Conservation (phyloP, 1,284 basidiomycete genomes). For the Tetrapyrgos nigripes region DNA sequence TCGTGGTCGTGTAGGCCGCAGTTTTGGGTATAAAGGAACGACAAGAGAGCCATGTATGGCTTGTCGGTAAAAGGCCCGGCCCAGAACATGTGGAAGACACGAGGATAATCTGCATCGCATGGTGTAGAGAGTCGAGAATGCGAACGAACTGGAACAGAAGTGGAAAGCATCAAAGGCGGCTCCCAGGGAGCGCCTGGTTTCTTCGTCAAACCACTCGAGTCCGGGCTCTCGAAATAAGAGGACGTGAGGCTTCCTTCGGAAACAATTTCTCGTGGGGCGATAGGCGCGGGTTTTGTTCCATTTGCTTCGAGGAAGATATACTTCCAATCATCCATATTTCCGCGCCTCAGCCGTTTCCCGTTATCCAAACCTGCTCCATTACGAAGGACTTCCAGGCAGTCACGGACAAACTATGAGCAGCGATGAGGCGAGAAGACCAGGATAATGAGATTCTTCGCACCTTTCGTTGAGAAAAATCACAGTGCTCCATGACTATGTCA, state of each 20-base stretch:
- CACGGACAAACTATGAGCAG: constrained; percentile 74
- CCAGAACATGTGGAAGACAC: constrained; percentile 89
- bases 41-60: constrained; percentile 80
- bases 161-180: constrained; percentile 47
- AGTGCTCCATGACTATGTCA: constrained; percentile 88
- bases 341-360: constrained; percentile 63
- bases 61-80: constrained; percentile 86
- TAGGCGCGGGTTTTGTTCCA: constrained; percentile 26
- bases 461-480: constrained; percentile 85
- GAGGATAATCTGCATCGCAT: constrained; percentile 75
- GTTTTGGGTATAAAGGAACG: constrained; percentile 85
- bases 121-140: constrained; percentile 60
- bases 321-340: constrained; percentile 67
- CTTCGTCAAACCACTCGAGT: constrained; percentile 40
- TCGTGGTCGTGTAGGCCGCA: constrained; percentile 66
- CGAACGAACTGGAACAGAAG: constrained; percentile 52
- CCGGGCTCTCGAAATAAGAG: constrained; percentile 18
- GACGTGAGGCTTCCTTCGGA: constrained; percentile 10
- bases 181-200: constrained; percentile 51
- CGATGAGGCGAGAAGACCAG: constrained; percentile 6
- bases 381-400: constrained; percentile 80
- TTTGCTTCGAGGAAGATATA: constrained; percentile 72
- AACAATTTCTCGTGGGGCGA: constrained; percentile 8
- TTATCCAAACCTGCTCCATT: constrained; percentile 77
- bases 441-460: constrained; percentile 45